These are phyloP conservation scores for Cydonia oblonga DNA, from an alignment of 331 rosid genomes.

Conservation along the genomic window DNA sequence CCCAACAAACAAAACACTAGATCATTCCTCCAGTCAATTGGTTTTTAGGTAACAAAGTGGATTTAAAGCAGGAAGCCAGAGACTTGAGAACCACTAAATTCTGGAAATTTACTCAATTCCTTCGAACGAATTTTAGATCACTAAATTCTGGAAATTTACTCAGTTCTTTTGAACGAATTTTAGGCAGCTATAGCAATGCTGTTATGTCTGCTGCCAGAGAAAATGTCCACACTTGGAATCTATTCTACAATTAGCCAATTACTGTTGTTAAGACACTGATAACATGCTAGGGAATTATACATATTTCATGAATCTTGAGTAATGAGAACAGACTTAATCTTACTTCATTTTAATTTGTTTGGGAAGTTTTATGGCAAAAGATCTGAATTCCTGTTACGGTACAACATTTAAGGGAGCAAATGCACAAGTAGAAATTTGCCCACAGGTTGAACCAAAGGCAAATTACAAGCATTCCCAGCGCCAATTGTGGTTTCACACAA, in stretches of 20 bases:
- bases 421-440: background rate
- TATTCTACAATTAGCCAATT: background rate
- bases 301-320: background rate
- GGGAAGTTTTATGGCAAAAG: background rate
- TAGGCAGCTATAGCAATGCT: background rate
- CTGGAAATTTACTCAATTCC: background rate
- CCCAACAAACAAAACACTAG: background rate
- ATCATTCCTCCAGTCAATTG: background rate
- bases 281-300: background rate
- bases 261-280: background rate
- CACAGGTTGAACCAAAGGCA: constrained; percentile 2
- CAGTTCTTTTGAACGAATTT: background rate
- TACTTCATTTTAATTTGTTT: background rate
- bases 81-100: background rate
- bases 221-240: background rate
- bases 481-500: background rate
- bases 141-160: background rate
- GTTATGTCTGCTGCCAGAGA: background rate
- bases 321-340: background rate
- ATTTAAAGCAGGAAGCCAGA: background rate
- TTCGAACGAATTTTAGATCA: no score
- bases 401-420: background rate
- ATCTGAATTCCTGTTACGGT: background rate
- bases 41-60: background rate
- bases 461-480: constrained; percentile 8